Percentiles rank a stretch among this genome's conserved stretches.
phyloP scores from a whole-genome alignment of 352 stramenopile species.

The Globisporangium takayamanum region DNA sequence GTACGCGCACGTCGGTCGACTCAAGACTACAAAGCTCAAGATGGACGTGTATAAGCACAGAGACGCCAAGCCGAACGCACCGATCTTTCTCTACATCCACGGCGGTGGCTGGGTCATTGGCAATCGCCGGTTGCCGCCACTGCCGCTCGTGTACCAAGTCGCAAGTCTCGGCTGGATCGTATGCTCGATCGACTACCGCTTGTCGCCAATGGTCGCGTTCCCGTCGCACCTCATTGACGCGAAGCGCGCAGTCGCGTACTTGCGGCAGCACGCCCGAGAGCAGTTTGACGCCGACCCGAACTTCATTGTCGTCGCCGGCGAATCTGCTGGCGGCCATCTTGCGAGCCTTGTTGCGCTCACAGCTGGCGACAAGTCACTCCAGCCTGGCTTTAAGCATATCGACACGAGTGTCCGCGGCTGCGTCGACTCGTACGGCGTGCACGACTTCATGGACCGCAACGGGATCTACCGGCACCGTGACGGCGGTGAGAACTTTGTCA shows the following conservation, averaged over 20 bases:
- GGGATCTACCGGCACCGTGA: constrained; percentile 59
- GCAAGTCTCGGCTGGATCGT: constrained; percentile 54
- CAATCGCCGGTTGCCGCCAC: constrained; percentile 32
- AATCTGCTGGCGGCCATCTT: constrained; percentile 67
- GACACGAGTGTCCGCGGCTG: constrained; percentile 71
- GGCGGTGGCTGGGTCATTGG: constrained; percentile 74
- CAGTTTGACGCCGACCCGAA: constrained; percentile 49
- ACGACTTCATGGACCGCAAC: constrained; percentile 68
- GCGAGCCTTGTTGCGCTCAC: constrained; percentile 66
- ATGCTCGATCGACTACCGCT: constrained; percentile 70
- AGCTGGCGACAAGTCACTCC: constrained; percentile 48
- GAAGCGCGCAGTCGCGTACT: constrained; percentile 64
- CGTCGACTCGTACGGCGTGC: constrained; percentile 68
- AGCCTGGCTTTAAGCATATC: constrained; percentile 70
- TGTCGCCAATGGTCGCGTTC: constrained; percentile 62
- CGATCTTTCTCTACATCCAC: constrained; percentile 72
- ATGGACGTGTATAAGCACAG: constrained; percentile 75
- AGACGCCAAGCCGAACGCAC: constrained; percentile 42
- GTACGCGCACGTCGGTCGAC: constrained; percentile 60
- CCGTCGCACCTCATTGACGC: constrained; percentile 61
- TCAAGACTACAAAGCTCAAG: constrained; percentile 42
- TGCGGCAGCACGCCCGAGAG: constrained; percentile 34
- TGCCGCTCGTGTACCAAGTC: constrained; percentile 63
- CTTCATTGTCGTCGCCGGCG: constrained; percentile 65
- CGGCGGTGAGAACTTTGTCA: constrained; percentile 47